Conservation (phyloP, 148 eudicot genomes). For the Silene latifolia region DNA sequence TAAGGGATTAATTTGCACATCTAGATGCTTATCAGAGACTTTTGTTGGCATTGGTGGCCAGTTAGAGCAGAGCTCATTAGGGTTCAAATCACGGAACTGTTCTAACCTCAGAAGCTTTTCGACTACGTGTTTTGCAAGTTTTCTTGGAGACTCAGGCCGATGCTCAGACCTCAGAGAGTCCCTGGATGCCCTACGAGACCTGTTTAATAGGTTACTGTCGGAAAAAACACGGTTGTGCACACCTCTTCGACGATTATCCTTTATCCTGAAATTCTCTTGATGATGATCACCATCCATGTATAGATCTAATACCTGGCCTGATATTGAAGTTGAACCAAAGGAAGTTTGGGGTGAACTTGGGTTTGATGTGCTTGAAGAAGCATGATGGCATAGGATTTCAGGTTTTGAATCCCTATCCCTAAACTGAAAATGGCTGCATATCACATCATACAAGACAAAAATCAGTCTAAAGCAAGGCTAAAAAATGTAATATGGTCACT, state of each 20-base stretch:
- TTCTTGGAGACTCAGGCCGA: constrained; percentile 30
- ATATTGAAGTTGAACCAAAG: constrained; percentile 23
- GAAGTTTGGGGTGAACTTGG: constrained; percentile 31
- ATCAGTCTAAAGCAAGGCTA: not conserved
- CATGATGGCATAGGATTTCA: constrained; percentile 17
- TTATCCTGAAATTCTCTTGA: constrained; percentile 14
- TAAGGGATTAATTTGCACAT: constrained; percentile 1
- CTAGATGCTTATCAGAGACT: constrained; percentile 22
- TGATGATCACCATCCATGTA: constrained; percentile 30
- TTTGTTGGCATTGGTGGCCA: constrained; percentile 17
- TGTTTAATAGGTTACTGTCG: constrained; percentile 18
- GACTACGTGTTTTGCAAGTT: constrained; percentile 33
- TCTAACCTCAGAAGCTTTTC: constrained; percentile 33
- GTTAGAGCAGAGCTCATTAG: not conserved
- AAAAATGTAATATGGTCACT: too few species aligned
- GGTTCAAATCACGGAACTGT: constrained; percentile 23
- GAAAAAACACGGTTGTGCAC: constrained; percentile 3
- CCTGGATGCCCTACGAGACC: constrained; percentile 16
- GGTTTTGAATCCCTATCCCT: constrained; percentile 20
- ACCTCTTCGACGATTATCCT: constrained; percentile 1
- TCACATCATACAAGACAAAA: not conserved
- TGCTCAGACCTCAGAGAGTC: constrained; percentile 17
- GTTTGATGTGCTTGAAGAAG: constrained; percentile 20
- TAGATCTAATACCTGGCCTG: constrained; percentile 26
- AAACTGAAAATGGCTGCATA: constrained; percentile 22